Conservation (phyloP, 495 filamentous ascomycete genomes). For the Neurospora sp. region DNA sequence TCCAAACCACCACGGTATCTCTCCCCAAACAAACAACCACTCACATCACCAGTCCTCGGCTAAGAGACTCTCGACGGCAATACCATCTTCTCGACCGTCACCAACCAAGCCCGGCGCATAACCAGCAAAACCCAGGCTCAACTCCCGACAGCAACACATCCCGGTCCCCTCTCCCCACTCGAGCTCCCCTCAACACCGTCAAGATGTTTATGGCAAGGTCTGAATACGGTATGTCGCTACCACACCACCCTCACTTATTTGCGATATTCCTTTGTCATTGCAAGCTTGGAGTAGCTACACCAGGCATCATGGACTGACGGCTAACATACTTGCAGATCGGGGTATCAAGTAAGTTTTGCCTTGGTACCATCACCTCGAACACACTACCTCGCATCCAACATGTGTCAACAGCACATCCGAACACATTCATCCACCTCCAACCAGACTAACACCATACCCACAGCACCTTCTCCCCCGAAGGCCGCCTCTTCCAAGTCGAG, state of each 20-base stretch:
- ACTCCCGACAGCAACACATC: neutral
- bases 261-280: conserved; percentile 4
- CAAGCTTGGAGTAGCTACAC: conserved; percentile 1
- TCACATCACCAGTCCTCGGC: neutral
- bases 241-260: neutral
- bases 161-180: neutral
- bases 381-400: too few relatives aligned
- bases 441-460: conserved; percentile 1
- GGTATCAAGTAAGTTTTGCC: conserved; percentile 78
- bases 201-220: conserved; percentile 99
- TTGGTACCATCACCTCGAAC: too few relatives aligned
- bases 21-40: conserved; percentile 1
- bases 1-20: neutral
- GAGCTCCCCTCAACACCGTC: conserved; percentile 25
- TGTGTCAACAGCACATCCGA: too few relatives aligned
- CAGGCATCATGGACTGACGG: neutral
- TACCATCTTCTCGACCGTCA: conserved; percentile 10
- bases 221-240: conserved; percentile 73
- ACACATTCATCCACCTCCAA: neutral
- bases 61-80: neutral
- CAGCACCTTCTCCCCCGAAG: conserved; percentile 99
- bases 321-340: conserved; percentile 53
- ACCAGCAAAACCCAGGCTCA: neutral
- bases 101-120: neutral
- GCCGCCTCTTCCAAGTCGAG: conserved; percentile 99